Conservation (phyloP, 208 protist genomes). For the Leishmania braziliensis region DNA sequence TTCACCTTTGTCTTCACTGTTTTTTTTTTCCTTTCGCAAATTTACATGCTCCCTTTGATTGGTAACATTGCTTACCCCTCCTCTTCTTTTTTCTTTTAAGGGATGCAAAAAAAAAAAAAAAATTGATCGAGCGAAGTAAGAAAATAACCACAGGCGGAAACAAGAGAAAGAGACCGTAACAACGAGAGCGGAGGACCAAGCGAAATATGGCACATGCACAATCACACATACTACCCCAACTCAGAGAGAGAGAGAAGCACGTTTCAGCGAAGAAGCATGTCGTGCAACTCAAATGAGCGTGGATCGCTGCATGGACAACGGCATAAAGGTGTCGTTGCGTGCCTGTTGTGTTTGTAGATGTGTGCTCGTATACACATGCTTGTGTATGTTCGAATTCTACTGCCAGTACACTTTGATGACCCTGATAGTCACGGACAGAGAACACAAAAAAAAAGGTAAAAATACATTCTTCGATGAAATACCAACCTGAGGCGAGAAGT, state of each 20-base stretch:
- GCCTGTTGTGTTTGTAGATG: neutral
- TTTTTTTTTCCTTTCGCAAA: neutral
- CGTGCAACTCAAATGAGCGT: neutral
- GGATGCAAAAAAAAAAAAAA: neutral
- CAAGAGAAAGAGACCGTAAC: neutral
- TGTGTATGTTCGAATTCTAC: neutral
- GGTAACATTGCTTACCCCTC: neutral
- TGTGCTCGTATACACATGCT: neutral
- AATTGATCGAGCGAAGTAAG: neutral
- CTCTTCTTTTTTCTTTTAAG: neutral
- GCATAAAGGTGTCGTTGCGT: neutral
- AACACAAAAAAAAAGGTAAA: slow-evolving; percentile 15
- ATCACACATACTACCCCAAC: neutral
- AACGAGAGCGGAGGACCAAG: neutral
- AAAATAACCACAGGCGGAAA: neutral
- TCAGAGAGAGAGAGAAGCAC: neutral
- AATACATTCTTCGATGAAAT: neutral
- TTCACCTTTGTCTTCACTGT: neutral
- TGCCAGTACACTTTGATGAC: neutral
- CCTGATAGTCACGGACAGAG: neutral
- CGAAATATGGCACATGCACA: neutral
- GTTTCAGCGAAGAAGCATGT: neutral
- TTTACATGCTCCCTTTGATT: neutral
- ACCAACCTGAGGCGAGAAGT: neutral
- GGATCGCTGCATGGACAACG: neutral